Evolutionary conservation across 2,329 filamentous ascomycete species (phyloP), one percentile per base, ranked within the genome.

Genomic region (Aspergillus neoniger): DNA sequence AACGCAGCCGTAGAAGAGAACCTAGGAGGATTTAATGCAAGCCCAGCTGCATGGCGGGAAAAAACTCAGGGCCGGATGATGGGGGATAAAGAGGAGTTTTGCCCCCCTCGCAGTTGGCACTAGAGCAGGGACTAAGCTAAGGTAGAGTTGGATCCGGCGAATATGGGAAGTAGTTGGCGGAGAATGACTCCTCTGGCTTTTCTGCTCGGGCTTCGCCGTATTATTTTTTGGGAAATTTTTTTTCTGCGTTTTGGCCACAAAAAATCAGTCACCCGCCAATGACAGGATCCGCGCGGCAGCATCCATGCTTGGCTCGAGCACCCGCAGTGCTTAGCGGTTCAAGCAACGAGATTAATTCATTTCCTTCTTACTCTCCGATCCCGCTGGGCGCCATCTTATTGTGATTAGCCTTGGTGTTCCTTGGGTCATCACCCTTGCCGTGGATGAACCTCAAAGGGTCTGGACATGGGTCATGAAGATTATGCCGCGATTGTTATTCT

Each of bases 261-360:
- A 19, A 28, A 25, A 32, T 30, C 17, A 30, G 28, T 21, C 32
- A 36, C 32, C 25, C 41, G 23, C 53, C 53, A 55, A 43, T 47
- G 39, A 55, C 47, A 50, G 47, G 47, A 28, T 28, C 47, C 47
- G 47, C 47, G 23, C 47, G 47, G 47, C 25, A 50, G 25, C 47
- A 50, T 50, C 47, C 47, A 47, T 43, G 25, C 53, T 55, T 55
- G 19, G 39, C 38, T 28, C 32, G 12, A 17, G 25, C 30, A 25
- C 47, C 47, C 41, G 41, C 53, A 55, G 30, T 55, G 53, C 53
- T 55, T 55, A 55, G 53, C 41, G 10, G 21, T 30, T 15, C 36
- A 8, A 28, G 14, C 52, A 47, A 47, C 28, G n/a, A 41, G 28
- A 28, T 28, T 38, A 25, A 19, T 17, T 28, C n/a, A 41, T 21